Evolutionary conservation across 2,329 filamentous ascomycete genomes (phyloP).

Genomic region (Cephalotrichum gorgonifer): DNA sequence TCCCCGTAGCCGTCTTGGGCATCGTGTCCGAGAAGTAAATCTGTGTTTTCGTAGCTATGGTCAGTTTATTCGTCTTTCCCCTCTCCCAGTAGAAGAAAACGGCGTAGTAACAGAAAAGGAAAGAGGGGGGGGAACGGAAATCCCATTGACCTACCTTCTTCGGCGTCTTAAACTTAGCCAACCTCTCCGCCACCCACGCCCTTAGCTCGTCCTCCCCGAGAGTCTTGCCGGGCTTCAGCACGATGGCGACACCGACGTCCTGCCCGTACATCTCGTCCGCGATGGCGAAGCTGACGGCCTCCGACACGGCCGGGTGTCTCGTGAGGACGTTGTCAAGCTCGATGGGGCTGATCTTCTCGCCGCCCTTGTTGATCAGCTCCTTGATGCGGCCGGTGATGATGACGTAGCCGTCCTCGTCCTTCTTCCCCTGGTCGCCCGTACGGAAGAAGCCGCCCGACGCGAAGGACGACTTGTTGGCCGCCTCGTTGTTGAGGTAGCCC

Average conservation of each 20-base stretch:
- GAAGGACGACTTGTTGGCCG: conserved; percentile 66
- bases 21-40: conserved; percentile 75
- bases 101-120: background rate
- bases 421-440: conserved; percentile 77
- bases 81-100: background rate
- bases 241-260: conserved; percentile 68
- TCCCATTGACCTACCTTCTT: conserved; percentile 51
- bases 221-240: conserved; percentile 55
- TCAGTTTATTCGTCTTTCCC: background rate
- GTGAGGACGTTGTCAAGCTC: conserved; percentile 76
- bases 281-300: conserved; percentile 77
- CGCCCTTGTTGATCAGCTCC: conserved; percentile 84
- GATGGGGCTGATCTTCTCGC: conserved; percentile 82
- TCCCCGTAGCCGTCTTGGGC: conserved; percentile 87
- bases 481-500: conserved; percentile 74
- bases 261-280: conserved; percentile 77
- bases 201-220: conserved; percentile 51
- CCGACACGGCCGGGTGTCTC: conserved; percentile 60
- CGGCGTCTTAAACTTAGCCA: conserved; percentile 78
- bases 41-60: conserved; percentile 24
- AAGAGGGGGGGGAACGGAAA: background rate
- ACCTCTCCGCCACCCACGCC: conserved; percentile 55
- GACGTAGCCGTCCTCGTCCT: conserved; percentile 71
- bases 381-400: conserved; percentile 88
- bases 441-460: conserved; percentile 72